phyloP scores from a whole-genome alignment of 371 early-diverging fungal species.

The Sporodiniella umbellata region DNA sequence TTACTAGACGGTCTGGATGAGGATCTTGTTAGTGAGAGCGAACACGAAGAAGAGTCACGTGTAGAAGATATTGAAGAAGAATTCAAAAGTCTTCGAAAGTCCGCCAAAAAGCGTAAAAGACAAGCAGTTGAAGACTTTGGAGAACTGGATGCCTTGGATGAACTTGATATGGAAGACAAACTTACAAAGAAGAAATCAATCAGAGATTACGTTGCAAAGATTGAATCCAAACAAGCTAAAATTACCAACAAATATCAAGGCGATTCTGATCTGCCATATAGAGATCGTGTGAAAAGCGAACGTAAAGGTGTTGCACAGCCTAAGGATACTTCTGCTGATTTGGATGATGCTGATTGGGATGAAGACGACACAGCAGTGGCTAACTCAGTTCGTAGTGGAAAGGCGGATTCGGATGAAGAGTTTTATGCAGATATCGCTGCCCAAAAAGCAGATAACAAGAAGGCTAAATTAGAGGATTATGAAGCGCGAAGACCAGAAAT shows the following conservation, averaged over 20 bases:
- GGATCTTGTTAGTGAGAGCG: constrained; percentile 27
- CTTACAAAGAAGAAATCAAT: constrained; percentile 62
- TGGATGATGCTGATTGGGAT: constrained; percentile 62
- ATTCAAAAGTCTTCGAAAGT: constrained; percentile 46
- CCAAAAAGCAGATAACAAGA: constrained; percentile 48
- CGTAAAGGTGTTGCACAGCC: constrained; percentile 61
- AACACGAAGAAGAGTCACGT: constrained; percentile 34
- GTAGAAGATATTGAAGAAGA: constrained; percentile 45
- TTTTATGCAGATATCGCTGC: constrained; percentile 54
- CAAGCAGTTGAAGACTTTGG: constrained; percentile 67
- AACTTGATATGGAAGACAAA: constrained; percentile 81
- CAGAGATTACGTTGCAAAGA: constrained; percentile 68
- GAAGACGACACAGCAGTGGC: constrained; percentile 51
- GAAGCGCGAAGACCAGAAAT: constrained; percentile 41
- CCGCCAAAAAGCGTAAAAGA: constrained; percentile 46
- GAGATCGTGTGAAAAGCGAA: constrained; percentile 47
- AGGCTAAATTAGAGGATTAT: constrained; percentile 41
- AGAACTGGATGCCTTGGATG: constrained; percentile 71
- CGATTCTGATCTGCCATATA: constrained; percentile 78
- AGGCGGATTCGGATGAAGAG: constrained; percentile 45
- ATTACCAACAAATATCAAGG: constrained; percentile 55
- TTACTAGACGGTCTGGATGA: constrained; percentile 19
- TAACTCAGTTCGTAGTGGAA: constrained; percentile 27
- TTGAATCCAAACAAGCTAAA: constrained; percentile 60
- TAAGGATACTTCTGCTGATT: constrained; percentile 55